phyloP scores from a whole-genome alignment of 1,284 basidiomycete species.

The Papiliotrema flavescens region DNA sequence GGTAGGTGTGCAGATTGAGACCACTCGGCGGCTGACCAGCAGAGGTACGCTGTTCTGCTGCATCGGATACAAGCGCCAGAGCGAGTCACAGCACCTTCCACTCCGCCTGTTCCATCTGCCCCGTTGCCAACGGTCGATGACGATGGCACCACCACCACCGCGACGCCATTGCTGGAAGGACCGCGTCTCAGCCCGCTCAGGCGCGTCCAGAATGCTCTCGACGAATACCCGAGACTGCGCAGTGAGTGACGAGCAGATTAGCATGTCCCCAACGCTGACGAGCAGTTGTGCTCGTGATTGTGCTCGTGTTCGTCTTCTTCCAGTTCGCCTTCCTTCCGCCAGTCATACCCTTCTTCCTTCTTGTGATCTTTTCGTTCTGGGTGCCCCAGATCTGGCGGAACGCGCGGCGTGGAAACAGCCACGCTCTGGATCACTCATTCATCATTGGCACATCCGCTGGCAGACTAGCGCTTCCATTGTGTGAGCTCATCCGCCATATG shows the following conservation, averaged over 20 bases:
- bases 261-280: background rate
- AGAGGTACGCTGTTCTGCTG: constrained; percentile 79
- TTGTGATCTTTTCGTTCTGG: constrained; percentile 72
- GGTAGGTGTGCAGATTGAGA: constrained; percentile 21
- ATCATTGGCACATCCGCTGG: constrained; percentile 72
- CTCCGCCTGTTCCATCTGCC: background rate
- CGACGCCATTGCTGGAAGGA: too few relatives aligned
- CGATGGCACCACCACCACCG: too few relatives aligned
- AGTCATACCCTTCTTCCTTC: constrained; percentile 67
- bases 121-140: background rate
- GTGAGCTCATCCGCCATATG: constrained; percentile 52
- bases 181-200: too few relatives aligned
- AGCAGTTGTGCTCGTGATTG: constrained; percentile 7
- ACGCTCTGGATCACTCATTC: constrained; percentile 66
- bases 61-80: constrained; percentile 79
- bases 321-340: constrained; percentile 69
- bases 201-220: background rate
- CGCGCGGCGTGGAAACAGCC: constrained; percentile 63
- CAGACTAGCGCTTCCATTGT: constrained; percentile 67
- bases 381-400: constrained; percentile 78
- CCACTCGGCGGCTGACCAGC: background rate
- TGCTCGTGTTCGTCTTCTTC: constrained; percentile 65
- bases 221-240: constrained; percentile 9
- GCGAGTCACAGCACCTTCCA: constrained; percentile 42
- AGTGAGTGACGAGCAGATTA: constrained; percentile 11